Conservation (phyloP, 1,284 basidiomycete genomes). For the Peniophora sp. region DNA sequence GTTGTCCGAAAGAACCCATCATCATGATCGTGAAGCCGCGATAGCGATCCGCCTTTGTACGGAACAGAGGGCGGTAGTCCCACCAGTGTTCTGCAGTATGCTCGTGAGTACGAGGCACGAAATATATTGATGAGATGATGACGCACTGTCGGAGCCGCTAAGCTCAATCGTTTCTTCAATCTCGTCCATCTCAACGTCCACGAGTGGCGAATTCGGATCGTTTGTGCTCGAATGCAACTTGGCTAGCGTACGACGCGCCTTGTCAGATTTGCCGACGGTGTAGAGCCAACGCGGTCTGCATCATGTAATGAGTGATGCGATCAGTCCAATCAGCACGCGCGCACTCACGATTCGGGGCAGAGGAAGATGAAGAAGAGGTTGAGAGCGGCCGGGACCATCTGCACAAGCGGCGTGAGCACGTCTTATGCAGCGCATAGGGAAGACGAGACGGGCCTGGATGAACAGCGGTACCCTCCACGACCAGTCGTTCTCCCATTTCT, state of each 20-base stretch:
- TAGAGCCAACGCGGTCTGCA: conserved; percentile 46
- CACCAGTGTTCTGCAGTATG: conserved; percentile 36
- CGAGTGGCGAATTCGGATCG: conserved; percentile 39
- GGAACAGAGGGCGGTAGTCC: conserved; percentile 48
- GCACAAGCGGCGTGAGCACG: no score
- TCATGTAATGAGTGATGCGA: background rate
- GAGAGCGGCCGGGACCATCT: conserved; percentile 36
- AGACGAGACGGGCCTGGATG: conserved; percentile 31
- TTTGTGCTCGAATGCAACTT: conserved; percentile 38
- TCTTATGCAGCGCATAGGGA: no score
- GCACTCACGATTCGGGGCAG: conserved; percentile 39
- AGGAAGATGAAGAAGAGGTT: conserved; percentile 38
- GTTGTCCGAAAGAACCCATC: conserved; percentile 36
- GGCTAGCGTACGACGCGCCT: conserved; percentile 35
- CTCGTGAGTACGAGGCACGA: background rate
- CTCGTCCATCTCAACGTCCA: conserved; percentile 44
- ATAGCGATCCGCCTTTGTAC: conserved; percentile 34
- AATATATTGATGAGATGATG: background rate
- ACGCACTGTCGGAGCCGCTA: conserved; percentile 35
- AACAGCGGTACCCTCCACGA: conserved; percentile 45
- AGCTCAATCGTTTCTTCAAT: conserved; percentile 41
- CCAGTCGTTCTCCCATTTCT: conserved; percentile 29
- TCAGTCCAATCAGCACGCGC: background rate
- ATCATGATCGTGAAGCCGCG: conserved; percentile 43
- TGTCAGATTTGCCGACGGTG: conserved; percentile 30